phyloP scores from a whole-genome alignment of 2,329 filamentous ascomycete species.

The Harringtonia lauricola region DNA sequence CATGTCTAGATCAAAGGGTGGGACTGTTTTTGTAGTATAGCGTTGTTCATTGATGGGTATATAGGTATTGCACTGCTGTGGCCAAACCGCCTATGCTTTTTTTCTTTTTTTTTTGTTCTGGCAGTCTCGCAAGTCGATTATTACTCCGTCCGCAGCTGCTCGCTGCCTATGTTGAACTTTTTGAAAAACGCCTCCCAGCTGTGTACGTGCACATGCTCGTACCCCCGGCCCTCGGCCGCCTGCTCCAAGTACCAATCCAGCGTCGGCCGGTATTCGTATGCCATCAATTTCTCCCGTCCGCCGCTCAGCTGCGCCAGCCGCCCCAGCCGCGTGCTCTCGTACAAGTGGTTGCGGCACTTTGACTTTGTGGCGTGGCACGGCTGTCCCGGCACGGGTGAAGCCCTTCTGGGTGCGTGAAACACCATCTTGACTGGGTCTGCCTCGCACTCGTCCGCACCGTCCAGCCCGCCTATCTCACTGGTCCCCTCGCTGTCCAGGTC shows the following conservation, averaged over 20 bases:
- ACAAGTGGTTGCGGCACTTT: constrained; percentile 32
- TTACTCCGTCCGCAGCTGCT: too few species aligned
- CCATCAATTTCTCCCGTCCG: constrained; percentile 16
- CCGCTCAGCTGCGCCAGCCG: constrained; percentile 13
- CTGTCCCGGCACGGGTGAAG: neutral
- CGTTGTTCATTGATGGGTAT: too few species aligned
- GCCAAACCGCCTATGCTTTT: too few species aligned
- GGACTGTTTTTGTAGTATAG: too few species aligned
- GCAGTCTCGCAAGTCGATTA: too few species aligned
- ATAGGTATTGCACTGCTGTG: too few species aligned
- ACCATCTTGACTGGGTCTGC: constrained; percentile 21
- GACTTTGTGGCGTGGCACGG: constrained; percentile 7
- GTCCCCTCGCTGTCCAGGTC: neutral
- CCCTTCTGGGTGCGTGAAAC: constrained; percentile 34
- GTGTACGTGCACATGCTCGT: constrained; percentile 35
- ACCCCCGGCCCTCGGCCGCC: constrained; percentile 33
- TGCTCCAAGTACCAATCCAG: constrained; percentile 40
- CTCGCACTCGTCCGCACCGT: constrained; percentile 14
- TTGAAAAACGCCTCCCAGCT: constrained; percentile 30
- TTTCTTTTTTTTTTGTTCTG: too few species aligned
- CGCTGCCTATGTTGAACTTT: neutral
- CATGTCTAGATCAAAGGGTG: neutral
- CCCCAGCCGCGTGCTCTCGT: constrained; percentile 22
- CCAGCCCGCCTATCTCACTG: constrained; percentile 3
- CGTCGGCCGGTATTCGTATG: constrained; percentile 34